Evolutionary conservation across 164 flowering plant genomes (phyloP).

Genomic region (Annona cherimola): DNA sequence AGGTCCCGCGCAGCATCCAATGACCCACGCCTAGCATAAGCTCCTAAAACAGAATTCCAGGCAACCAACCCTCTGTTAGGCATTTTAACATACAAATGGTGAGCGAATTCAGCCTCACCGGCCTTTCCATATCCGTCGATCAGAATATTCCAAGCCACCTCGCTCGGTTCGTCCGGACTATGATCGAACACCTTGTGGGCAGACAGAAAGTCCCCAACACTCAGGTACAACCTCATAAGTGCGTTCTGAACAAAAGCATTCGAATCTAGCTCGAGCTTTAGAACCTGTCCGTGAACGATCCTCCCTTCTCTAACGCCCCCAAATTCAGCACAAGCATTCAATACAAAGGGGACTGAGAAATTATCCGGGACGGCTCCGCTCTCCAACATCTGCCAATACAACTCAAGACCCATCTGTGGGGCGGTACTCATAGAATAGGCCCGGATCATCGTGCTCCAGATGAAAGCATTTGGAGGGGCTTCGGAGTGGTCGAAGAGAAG

Average conservation of each 20-base stretch:
- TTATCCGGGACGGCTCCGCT: conserved; percentile 3
- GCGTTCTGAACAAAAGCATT: conserved; percentile 10
- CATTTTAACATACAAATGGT: conserved; percentile 17
- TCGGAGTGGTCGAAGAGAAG: conserved; percentile 10
- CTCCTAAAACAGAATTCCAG: conserved; percentile 8
- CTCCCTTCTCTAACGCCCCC: conserved; percentile 10
- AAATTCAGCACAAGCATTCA: conserved; percentile 16
- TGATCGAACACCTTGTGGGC: conserved; percentile 39
- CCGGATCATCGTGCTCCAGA: conserved; percentile 14
- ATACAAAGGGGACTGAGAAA: conserved; percentile 15
- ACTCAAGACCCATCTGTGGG: conserved; percentile 7
- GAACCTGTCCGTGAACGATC: conserved; percentile 10
- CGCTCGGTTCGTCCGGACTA: conserved; percentile 39
- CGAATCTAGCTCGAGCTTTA: conserved; percentile 8
- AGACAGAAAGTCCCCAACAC: conserved; percentile 32
- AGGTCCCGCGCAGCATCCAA: conserved; percentile 9
- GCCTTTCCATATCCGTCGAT: conserved; percentile 10
- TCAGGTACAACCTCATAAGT: conserved; percentile 20
- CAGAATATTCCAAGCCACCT: conserved; percentile 47
- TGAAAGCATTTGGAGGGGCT: conserved; percentile 3
- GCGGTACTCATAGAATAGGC: conserved; percentile 7
- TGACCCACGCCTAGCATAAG: conserved; percentile 11
- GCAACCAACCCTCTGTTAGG: conserved; percentile 14
- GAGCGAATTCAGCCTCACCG: conserved; percentile 8
- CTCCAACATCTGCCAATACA: conserved; percentile 5